Evolutionary conservation across 192 early-diverging fungal genomes (phyloP).

Genomic region (Funneliformis mosseae): DNA sequence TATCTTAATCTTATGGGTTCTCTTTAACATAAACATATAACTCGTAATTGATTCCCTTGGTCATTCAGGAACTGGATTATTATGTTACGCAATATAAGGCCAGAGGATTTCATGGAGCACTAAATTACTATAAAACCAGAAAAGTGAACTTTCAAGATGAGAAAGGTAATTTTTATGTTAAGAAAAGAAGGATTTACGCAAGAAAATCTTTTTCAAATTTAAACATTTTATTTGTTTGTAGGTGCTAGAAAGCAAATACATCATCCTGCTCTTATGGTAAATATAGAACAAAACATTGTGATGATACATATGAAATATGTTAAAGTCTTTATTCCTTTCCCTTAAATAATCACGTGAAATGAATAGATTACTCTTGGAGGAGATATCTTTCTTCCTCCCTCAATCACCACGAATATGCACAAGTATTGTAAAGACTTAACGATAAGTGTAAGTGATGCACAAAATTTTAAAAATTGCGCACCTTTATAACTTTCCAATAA

Average conservation of each 20-base stretch:
- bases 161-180: constrained; percentile 1
- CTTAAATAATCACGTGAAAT: not conserved
- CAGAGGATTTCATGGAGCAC: constrained; percentile 39
- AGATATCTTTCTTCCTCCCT: not conserved
- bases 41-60: not conserved
- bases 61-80: constrained; percentile 38
- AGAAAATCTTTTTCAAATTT: not conserved
- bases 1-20: not conserved
- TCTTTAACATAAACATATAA: not conserved
- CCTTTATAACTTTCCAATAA: not conserved
- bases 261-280: constrained; percentile 24
- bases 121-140: constrained; percentile 49
- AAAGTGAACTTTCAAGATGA: constrained; percentile 48
- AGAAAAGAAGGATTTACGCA: not conserved
- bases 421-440: constrained; percentile 14
- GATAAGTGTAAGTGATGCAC: not conserved
- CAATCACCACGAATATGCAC: not conserved
- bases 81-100: constrained; percentile 34
- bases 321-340: not conserved
- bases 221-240: not conserved
- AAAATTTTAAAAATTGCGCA: not conserved
- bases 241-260: constrained; percentile 28
- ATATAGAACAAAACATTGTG: not conserved
- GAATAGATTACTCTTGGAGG: not conserved
- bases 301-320: not conserved